Percentiles rank a stretch among this genome's conserved stretches.
Evolutionary conservation across 192 early-diverging fungal genomes (phyloP).

Genomic region (Phycomyces nitens): DNA sequence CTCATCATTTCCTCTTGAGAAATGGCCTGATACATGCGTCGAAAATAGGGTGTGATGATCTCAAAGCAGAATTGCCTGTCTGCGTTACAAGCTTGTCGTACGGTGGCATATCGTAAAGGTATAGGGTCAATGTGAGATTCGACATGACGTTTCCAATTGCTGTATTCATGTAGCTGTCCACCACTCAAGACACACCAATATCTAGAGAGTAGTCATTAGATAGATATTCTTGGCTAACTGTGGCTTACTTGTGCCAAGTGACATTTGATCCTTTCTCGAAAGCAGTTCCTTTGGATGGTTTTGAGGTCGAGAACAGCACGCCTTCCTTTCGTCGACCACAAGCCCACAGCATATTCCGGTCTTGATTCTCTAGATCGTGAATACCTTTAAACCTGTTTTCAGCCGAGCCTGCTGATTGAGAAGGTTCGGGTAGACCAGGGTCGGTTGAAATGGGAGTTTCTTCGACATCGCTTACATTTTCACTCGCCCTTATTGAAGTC

Average conservation of each 20-base stretch:
- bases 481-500: no score
- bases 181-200: slow-evolving; percentile 68
- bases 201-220: slow-evolving; percentile 33
- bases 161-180: slow-evolving; percentile 61
- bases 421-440: neutral
- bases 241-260: slow-evolving; percentile 46
- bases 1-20: slow-evolving; percentile 58
- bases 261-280: slow-evolving; percentile 26
- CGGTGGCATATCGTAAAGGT: slow-evolving; percentile 63
- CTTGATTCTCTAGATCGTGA: slow-evolving; percentile 49
- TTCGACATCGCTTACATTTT: neutral
- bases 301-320: slow-evolving; percentile 57
- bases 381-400: slow-evolving; percentile 50
- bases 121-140: slow-evolving; percentile 59
- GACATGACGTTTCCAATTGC: slow-evolving; percentile 61
- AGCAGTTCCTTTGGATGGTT: slow-evolving; percentile 33
- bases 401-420: neutral
- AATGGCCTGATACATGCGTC: slow-evolving; percentile 68
- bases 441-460: neutral
- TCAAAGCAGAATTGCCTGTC: slow-evolving; percentile 74
- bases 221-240: slow-evolving; percentile 9
- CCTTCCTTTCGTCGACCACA: slow-evolving; percentile 49
- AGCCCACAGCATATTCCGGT: slow-evolving; percentile 38
- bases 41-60: slow-evolving; percentile 57
- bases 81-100: slow-evolving; percentile 59